A percentile compares a stretch with the other conserved stretches of the same genome.
Conservation (phyloP, 2,329 filamentous ascomycete species). For the Aplosporella prunicola region DNA sequence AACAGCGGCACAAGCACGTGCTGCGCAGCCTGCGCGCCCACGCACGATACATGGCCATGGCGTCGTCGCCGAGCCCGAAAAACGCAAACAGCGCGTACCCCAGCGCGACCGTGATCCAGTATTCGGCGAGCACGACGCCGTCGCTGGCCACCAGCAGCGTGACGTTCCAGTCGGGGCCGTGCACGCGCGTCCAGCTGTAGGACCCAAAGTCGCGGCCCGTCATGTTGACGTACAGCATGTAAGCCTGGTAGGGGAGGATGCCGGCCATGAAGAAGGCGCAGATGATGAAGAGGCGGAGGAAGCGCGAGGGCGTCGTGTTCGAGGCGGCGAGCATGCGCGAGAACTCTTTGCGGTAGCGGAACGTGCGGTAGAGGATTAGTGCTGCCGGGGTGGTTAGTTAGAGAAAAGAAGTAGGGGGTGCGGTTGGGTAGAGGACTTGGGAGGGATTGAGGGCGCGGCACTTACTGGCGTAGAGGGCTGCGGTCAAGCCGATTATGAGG, state of each 20-base stretch:
- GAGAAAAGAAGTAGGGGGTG: neutral
- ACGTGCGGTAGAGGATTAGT: constrained; percentile 51
- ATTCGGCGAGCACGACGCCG: constrained; percentile 42
- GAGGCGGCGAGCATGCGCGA: constrained; percentile 44
- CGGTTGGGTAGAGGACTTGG: neutral
- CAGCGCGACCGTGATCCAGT: constrained; percentile 47
- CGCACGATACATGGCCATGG: constrained; percentile 44
- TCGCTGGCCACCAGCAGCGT: constrained; percentile 40
- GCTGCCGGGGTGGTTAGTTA: constrained; percentile 31
- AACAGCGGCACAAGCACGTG: constrained; percentile 12
- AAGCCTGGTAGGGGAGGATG: constrained; percentile 46
- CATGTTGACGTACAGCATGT: constrained; percentile 33
- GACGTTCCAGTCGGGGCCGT: constrained; percentile 41
- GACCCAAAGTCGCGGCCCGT: constrained; percentile 19
- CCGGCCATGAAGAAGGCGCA: constrained; percentile 40
- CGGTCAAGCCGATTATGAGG: constrained; percentile 43
- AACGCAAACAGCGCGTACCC: constrained; percentile 51
- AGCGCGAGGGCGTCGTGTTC: constrained; percentile 49
- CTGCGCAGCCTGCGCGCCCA: constrained; percentile 29
- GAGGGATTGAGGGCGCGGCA: constrained; percentile 12
- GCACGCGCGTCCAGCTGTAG: constrained; percentile 46
- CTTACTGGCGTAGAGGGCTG: constrained; percentile 50
- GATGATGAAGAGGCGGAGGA: constrained; percentile 52
- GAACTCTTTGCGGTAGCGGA: constrained; percentile 51
- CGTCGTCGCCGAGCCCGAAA: constrained; percentile 56